Evolutionary conservation across 2,329 filamentous ascomycete genomes (phyloP).

Genomic region (Xylariaceae sp.): DNA sequence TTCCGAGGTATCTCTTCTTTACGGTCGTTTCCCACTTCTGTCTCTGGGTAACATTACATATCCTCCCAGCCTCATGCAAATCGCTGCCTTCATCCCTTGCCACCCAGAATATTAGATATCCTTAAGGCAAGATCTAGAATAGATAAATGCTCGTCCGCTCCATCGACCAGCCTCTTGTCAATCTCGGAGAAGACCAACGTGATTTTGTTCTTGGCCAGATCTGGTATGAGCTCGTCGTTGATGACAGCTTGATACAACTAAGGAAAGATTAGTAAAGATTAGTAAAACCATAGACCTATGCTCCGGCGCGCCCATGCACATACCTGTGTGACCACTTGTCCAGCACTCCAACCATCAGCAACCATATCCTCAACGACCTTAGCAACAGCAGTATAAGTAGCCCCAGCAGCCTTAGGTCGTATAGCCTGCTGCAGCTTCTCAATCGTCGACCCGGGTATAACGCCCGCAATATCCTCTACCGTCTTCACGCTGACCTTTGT

Average conservation of each 20-base stretch:
- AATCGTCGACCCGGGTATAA: conserved; percentile 76
- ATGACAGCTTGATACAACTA: conserved; percentile 79
- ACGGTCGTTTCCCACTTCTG: conserved; percentile 1
- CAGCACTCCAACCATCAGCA: conserved; percentile 94
- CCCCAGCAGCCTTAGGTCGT: conserved; percentile 61
- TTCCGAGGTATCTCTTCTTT: background rate
- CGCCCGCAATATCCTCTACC: conserved; percentile 92
- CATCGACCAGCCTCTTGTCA: conserved; percentile 91
- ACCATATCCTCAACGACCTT: conserved; percentile 85
- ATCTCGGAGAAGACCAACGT: conserved; percentile 86
- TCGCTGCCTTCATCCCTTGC: conserved; percentile 27
- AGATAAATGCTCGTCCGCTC: conserved; percentile 89
- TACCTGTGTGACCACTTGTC: conserved; percentile 79
- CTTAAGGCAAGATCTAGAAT: conserved; percentile 81
- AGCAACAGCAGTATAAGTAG: conserved; percentile 69
- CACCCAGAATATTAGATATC: conserved; percentile 68
- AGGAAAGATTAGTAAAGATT: conserved; percentile 5
- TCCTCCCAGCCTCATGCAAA: background rate
- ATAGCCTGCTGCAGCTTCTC: conserved; percentile 69
- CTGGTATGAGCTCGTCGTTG: conserved; percentile 77
- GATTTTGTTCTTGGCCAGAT: conserved; percentile 86
- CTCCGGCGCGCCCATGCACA: conserved; percentile 19
- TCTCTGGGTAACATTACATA: background rate
- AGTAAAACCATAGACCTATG: background rate
- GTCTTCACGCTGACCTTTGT: conserved; percentile 65